Percentiles rank a stretch among this genome's conserved stretches.
phyloP scores from a whole-genome alignment of 2,329 filamentous ascomycete genomes.

The Pleochaeta shiraiana region DNA sequence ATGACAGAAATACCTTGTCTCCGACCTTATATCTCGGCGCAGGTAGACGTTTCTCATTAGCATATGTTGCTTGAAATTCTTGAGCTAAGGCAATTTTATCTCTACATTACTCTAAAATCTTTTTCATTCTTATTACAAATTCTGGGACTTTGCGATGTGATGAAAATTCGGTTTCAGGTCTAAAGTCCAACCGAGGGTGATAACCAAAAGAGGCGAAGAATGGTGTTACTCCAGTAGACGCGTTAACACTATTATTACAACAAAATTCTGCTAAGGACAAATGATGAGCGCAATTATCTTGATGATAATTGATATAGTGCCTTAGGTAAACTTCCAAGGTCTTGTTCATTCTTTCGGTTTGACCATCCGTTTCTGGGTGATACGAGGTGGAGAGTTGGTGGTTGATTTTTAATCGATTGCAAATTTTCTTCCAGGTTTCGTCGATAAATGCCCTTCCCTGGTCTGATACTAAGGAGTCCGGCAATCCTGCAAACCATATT shows the following conservation, averaged over 20 bases:
- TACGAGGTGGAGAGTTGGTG: not conserved
- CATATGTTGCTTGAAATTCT: not conserved
- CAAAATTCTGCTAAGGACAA: not conserved
- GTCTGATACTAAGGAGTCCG: not conserved
- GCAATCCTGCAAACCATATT: not conserved
- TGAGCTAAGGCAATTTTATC: not conserved
- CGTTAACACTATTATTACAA: not conserved
- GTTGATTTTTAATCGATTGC: not conserved
- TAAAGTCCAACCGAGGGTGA: not conserved
- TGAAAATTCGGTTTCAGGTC: not conserved
- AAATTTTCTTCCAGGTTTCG: not conserved
- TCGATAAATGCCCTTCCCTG: constrained; percentile 2
- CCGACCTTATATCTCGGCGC: not conserved
- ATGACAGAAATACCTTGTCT: not conserved
- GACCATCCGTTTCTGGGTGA: not conserved
- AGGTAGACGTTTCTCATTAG: not conserved
- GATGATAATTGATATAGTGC: constrained; percentile 4
- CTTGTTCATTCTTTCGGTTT: not conserved
- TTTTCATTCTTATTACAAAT: not conserved
- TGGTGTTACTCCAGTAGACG: not conserved
- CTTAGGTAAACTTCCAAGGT: not conserved
- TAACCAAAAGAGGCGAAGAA: not conserved
- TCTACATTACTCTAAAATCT: not conserved
- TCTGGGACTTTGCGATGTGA: not conserved
- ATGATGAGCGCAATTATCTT: not conserved